These are phyloP conservation scores for Periglandula ipomoeae DNA, from an alignment of 2,329 filamentous ascomycete genomes.

Conservation along the genomic window DNA sequence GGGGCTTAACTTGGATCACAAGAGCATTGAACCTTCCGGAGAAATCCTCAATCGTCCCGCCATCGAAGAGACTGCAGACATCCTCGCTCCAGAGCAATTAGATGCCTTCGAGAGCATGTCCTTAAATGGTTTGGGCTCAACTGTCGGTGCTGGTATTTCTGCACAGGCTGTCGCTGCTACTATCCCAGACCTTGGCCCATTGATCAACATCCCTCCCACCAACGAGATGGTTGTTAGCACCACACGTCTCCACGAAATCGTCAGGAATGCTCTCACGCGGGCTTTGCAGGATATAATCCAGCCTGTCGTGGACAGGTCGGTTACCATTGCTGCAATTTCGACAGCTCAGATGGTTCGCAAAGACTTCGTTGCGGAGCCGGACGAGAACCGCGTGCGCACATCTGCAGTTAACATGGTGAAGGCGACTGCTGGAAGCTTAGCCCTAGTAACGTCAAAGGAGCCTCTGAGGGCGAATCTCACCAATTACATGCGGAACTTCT, in stretches of 20 bases:
- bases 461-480: slow-evolving; percentile 93
- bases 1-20: slow-evolving; percentile 83
- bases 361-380: slow-evolving; percentile 88
- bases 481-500: slow-evolving; percentile 79
- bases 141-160: slow-evolving; percentile 63
- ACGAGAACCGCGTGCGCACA: slow-evolving; percentile 76
- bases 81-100: slow-evolving; percentile 55
- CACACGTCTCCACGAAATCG: slow-evolving; percentile 62
- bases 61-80: slow-evolving; percentile 51
- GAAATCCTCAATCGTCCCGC: slow-evolving; percentile 71
- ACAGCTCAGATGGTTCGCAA: slow-evolving; percentile 93
- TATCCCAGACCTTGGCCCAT: slow-evolving; percentile 73
- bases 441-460: slow-evolving; percentile 96
- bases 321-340: slow-evolving; percentile 95
- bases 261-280: slow-evolving; percentile 75
- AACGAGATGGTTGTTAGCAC: slow-evolving; percentile 72
- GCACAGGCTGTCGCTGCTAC: slow-evolving; percentile 68
- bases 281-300: slow-evolving; percentile 95
- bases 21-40: slow-evolving; percentile 77
- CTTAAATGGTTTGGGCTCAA: slow-evolving; percentile 62
- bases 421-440: slow-evolving; percentile 84
- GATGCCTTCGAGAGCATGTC: slow-evolving; percentile 79
- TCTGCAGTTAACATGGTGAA: slow-evolving; percentile 93
- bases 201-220: slow-evolving; percentile 71
- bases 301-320: slow-evolving; percentile 92